Base-by-base conservation (phyloP, 371 early-diverging fungal genomes). In the Rhizomucor pusillus region DNA sequence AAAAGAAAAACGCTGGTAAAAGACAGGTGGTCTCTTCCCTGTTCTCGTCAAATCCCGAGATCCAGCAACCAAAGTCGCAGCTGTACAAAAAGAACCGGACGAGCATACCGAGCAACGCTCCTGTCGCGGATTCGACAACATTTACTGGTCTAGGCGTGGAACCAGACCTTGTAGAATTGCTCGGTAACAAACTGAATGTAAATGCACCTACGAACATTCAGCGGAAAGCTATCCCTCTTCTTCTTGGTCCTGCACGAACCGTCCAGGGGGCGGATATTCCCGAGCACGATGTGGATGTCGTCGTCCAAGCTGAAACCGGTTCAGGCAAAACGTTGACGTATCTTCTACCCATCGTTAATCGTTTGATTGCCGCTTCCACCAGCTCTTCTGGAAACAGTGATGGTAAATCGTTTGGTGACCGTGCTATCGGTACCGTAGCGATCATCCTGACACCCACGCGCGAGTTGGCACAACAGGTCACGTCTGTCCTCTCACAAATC, bases 301-400 rank as follows among this genome's bases (percentile, higher is more conserved):
- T 98, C 24, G 86, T 97, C 29, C 93, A 97, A 63, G 93, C 99
- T 1, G 89, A 93, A 56, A 99, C 99, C 6, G 99, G 99, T 35
- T 94, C 96, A 9, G 99, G 99, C 34, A 99, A 99, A 69, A 99
- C 99, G 0, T 76, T 98, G 24, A 86, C 99, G 1, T 99, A 94
- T 67, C 75, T 99, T 18, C 67, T 99, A 29, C 99, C 99, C 5
- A 83, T 88, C 41, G 61, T 88, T 45, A 75, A 84, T 47, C 71
- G 75, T 18, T 53, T 85, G 37, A 58, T 75, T 12, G 71, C 68
- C 0, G 68, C 73, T 0, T 68, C 75, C 33, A 62, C 78, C 36
- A 34, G 58, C 50, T 29, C 29, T 3, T 29, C 29, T 5, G 60
- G 53, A 14, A 62, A 63, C 52, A 59, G 58, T 47, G 48, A 53